A percentile compares a stretch with the other conserved stretches of the same genome.
Conservation (phyloP, 805 yeast genomes). For the Citeromyces nyonsensis region DNA sequence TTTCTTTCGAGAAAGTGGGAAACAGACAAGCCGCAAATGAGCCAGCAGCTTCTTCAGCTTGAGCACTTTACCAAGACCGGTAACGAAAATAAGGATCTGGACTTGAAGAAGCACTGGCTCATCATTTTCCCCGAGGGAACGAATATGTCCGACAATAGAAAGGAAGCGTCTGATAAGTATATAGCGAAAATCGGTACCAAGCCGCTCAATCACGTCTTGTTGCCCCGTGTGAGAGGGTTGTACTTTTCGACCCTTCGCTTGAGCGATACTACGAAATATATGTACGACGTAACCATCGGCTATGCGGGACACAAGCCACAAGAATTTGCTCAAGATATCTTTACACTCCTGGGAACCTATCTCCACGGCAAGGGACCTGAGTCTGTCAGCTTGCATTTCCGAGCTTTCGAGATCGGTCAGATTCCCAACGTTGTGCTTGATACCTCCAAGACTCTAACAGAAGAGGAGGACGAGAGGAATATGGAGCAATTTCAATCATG, state of each 20-base stretch:
- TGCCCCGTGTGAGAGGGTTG: conserved; percentile 80
- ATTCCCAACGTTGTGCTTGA: conserved; percentile 44
- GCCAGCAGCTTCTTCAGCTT: conserved; percentile 35
- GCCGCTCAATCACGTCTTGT: conserved; percentile 43
- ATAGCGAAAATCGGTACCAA: conserved; percentile 34
- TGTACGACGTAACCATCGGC: conserved; percentile 77
- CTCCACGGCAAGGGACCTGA: conserved; percentile 62
- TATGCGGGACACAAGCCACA: conserved; percentile 53
- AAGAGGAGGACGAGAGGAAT: too few species aligned
- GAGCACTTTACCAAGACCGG: conserved; percentile 30
- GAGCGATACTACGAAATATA: conserved; percentile 29
- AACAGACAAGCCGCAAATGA: conserved; percentile 46
- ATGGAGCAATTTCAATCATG: conserved; percentile 49
- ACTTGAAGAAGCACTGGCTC: conserved; percentile 35
- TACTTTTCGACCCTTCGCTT: conserved; percentile 48
- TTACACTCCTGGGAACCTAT: conserved; percentile 47
- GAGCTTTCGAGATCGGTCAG: conserved; percentile 36
- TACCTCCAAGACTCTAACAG: conserved; percentile 18
- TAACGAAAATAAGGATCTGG: conserved; percentile 19
- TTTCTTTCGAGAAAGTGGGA: conserved; percentile 81
- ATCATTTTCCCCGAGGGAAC: conserved; percentile 93
- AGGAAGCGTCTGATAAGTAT: conserved; percentile 36
- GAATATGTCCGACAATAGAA: conserved; percentile 55
- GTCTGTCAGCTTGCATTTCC: conserved; percentile 46
- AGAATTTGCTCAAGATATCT: conserved; percentile 67